Evolutionary conservation across 352 stramenopile genomes (phyloP), one percentile per base, ranked within the genome.

Genomic region (Pythium biforme): DNA sequence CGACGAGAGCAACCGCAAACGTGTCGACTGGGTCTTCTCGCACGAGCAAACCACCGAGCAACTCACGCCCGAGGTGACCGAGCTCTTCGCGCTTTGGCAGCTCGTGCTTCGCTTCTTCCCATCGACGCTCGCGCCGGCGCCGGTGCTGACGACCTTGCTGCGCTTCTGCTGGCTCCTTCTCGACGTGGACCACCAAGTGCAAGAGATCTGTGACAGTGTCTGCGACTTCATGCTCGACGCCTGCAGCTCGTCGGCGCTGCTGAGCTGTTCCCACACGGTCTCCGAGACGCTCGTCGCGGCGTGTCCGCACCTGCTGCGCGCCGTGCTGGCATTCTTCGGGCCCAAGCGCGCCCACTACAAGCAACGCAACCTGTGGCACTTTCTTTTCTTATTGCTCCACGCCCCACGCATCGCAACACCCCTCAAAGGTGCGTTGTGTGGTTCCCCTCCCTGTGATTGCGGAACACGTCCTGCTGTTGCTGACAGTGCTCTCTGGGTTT

Each of bases 311-410:
- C 20, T 89, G 62, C 55, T 87, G 20, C 76, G 70, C 41, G 69
- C 73, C n/a, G 63, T 79, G 20, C 37, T 91, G 20, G 62, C 64
- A 14, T 89, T 81, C 55, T 67, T 91, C 51, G 76, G 68, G 2
- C 66, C 76, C 0, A 81, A 77, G 57, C 62, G 79, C 31, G 58
- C 55, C 43, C 63, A 79, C 55, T 88, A 88, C 66, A 72, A 75
- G 10, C 71, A 69, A 14, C 79, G 79, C 10, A 84, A 73, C 39
- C 4, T 92, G 0, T 90, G 77, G 78, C 73, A 89, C 50, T 90
- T 92, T 58, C 62, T 92, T 27, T 89, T 86, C 60, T 75, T 90
- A 39, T 73, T 86, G n/a, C 55, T 92, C 10, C 80, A 92, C 60
- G 77, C 78, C 10, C 76, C 78, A 19, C 79, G 85, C 37, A 68